Base-by-base conservation (phyloP, 2,329 filamentous ascomycete genomes). In the Colletotrichum sp. region DNA sequence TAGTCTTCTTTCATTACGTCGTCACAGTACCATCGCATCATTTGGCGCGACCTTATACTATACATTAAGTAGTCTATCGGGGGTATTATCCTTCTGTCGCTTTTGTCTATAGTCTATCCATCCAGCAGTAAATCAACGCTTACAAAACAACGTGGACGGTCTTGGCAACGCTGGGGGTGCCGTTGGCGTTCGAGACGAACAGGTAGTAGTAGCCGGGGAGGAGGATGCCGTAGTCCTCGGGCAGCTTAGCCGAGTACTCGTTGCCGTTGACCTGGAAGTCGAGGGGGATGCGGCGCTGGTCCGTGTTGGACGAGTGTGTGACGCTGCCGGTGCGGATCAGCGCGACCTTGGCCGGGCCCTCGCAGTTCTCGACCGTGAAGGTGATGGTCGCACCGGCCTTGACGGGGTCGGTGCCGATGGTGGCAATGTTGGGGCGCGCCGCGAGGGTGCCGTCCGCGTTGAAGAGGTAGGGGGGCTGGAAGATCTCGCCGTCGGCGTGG, bases 221-320 rank as follows among this genome's bases (percentile, higher is more conserved):
- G 8, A 87, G 79, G 27, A 91, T 82, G 5, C 90, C 90, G 1
- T 86, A 75, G 75, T 91, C 90, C 4, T 77, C 77, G 0, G 89
- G 89, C 6, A 91, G 80, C 1, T 79, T 81, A 6, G 89, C 80
- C 0, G 80, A 84, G 74, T 88, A 90, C 3, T 74, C 81, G 5
- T 79, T 82, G 0, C 81, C 81, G 36, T 78, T 78, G 6, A 76
- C 72, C 15, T 70, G 68, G 6, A 79, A 78, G 8, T 82, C 75
- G 27, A 91, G 80, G 16, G 87, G 83, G 64, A 92, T 84, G 11
- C 90, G 86, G 27, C 91, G 82, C 82, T 92, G 90, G 80, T 92
- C 91, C 0, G 87, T 92, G 78, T 92, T 90, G 64, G 91, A 86
- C 2, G 89, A 87, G 79, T 92, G 90, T 0, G 91, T 92, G 6